Conservation (phyloP, 306 rosid genomes). For the Prunus persica region Prunus_persica_NCBIv2 NC_034011.1:20430001-20430500, state of each 20-base stretch:
- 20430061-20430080: constrained; percentile 99
- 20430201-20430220: no score
- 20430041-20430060: constrained; percentile 82
- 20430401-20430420: not conserved
- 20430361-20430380: not conserved
- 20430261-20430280: no score
- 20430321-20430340: no score
- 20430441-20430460: constrained; percentile 88
- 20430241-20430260: no score
- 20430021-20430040: constrained; percentile 32
- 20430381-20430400: not conserved
- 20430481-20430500: constrained; percentile 98
- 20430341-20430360: no score
- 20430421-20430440: constrained; percentile 83
- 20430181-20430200: no score
- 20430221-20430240: no score
- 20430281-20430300: no score
- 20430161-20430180: no score
- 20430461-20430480: constrained; percentile 98
- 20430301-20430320: no score
- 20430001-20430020: not conserved
- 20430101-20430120: constrained; percentile 38
- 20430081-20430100: constrained; percentile 96
- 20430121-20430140: no score
- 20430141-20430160: no score